Evolutionary conservation across 164 flowering plant genomes (phyloP), one percentile per base, ranked within the genome.

Genomic region (Nymphaea colorata): DNA sequence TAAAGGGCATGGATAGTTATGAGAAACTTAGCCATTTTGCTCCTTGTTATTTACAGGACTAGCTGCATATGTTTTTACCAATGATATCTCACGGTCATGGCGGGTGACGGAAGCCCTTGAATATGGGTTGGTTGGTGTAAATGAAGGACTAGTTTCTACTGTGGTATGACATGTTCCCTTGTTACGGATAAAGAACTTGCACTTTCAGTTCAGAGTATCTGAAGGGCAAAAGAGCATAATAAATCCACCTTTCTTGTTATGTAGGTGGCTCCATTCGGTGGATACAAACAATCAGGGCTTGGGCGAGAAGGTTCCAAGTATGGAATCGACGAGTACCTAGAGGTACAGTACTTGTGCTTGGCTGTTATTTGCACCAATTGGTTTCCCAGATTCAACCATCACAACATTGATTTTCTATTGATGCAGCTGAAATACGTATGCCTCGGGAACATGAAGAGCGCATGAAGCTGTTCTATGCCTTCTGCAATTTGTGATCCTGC

Each of bases 181-280:
- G 53, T 5, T 45, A 45, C 10, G 7, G 10, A 45, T 45, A 45
- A 45, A 5, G 53, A 45, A 57, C 43, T 41, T 25, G 41, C 42
- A 6, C 17, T 12, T 70, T 45, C 53, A 45, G 0, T 45, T 45
- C 53, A 45, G 2, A 45, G 5, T 10, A 45, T 45, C 53, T 45
- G 53, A 45, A 10, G 53, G 10, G 36, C 36, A 25, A 25, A 25
- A 25, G 36, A 25, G 36, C 36, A 25, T 25, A 45, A 45, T 5
- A 10, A 45, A 45, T 45, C 53, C 10, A 2, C 53, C 53, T 10
- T 45, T 10, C 10, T 47, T 16, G 42, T 18, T 16, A n/a, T 77
- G 76, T 75, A 91, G 99, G 99, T 95, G 73, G 99, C 98, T 69
- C 99, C 99, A 67, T 94, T 94, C 79, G 98, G 98, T 70, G 98